Conservation (phyloP, 306 rosid genomes). For the Styphnolobium japonicum region DNA sequence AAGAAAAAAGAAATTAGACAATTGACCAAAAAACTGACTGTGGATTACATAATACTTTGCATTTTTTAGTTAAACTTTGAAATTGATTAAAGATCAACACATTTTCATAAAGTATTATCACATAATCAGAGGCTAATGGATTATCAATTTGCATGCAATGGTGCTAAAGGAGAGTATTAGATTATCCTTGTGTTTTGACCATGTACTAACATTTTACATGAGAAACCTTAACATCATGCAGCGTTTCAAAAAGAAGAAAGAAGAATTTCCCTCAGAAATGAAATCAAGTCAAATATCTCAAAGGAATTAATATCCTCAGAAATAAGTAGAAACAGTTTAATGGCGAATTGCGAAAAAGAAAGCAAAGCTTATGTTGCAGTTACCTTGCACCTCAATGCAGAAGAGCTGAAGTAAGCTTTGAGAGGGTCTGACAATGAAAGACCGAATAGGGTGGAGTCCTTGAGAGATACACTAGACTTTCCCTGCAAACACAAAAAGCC, state of each 20-base stretch:
- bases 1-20: neutral
- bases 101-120: neutral
- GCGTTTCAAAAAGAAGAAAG: neutral
- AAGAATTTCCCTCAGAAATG: neutral
- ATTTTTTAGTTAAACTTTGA: neutral
- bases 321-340: neutral
- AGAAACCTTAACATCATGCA: neutral
- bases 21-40: neutral
- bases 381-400: constrained; percentile 67
- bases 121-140: neutral
- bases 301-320: neutral
- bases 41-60: neutral
- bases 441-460: constrained; percentile 67
- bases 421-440: constrained; percentile 53
- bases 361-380: neutral
- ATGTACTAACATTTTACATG: neutral
- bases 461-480: constrained; percentile 45
- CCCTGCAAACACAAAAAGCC: constrained; percentile 48
- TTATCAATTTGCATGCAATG: neutral
- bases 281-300: neutral
- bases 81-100: neutral
- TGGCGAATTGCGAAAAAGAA: neutral
- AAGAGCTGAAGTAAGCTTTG: constrained; percentile 56
- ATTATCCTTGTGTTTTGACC: neutral
- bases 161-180: neutral